Percentiles rank a stretch among this genome's conserved stretches.
These are phyloP conservation scores for Nigrospora oryzae DNA, from an alignment of 2,329 filamentous ascomycete species.

Conservation along the genomic window DNA sequence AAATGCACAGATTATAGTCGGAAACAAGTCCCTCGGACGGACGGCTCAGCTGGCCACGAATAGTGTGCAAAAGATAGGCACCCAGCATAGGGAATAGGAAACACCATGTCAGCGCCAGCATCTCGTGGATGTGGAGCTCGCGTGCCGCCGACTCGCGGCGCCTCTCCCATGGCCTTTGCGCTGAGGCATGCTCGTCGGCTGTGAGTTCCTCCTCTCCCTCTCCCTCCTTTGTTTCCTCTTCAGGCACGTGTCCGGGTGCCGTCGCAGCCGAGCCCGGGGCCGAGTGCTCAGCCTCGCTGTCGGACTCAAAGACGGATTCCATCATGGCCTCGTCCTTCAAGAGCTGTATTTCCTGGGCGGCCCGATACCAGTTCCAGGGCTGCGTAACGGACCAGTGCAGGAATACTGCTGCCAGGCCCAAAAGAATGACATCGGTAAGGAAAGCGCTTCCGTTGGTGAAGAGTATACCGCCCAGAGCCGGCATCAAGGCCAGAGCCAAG, in stretches of 20 bases:
- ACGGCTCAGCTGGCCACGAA: conserved; percentile 71
- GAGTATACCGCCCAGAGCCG: conserved; percentile 75
- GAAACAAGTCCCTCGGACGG: conserved; percentile 83
- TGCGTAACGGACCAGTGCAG: conserved; percentile 87
- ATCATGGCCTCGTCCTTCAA: conserved; percentile 33
- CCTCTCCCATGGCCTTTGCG: conserved; percentile 9
- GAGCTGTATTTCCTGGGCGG: conserved; percentile 55
- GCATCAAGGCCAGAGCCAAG: conserved; percentile 73
- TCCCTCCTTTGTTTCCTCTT: conserved; percentile 25
- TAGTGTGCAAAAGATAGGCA: conserved; percentile 76
- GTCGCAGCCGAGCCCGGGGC: conserved; percentile 8
- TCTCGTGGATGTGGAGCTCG: conserved; percentile 68
- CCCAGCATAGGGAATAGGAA: conserved; percentile 71
- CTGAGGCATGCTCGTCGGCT: conserved; percentile 3
- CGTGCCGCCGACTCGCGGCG: conserved; percentile 33
- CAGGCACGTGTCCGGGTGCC: conserved; percentile 33
- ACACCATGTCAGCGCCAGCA: conserved; percentile 66
- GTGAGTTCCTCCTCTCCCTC: conserved; percentile 7
- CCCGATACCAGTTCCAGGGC: conserved; percentile 79
- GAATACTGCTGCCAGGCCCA: conserved; percentile 75
- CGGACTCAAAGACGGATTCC: conserved; percentile 34
- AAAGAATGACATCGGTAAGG: conserved; percentile 75
- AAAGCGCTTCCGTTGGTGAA: conserved; percentile 79
- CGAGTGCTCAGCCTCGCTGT: conserved; percentile 29
- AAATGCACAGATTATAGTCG: conserved; percentile 88